Percentiles rank a stretch among this genome's conserved stretches.
phyloP scores from a whole-genome alignment of 345 rosid genomes.

The Stellera chamaejasme region DNA sequence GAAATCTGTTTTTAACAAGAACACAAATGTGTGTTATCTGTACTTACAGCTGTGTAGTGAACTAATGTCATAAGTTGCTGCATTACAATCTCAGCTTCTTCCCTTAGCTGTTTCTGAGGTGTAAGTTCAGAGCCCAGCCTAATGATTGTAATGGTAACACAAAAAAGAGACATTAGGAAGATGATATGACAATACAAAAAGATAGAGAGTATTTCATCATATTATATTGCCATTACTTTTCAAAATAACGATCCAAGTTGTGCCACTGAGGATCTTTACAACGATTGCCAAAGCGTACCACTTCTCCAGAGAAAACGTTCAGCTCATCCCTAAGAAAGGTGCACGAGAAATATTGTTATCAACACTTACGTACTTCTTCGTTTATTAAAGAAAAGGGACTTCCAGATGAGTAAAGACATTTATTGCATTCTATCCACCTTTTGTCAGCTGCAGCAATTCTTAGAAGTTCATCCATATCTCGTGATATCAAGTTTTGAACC shows the following conservation, averaged over 20 bases:
- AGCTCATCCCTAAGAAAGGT: slow-evolving; percentile 69
- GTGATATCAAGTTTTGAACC: slow-evolving; percentile 73
- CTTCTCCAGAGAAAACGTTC: slow-evolving; percentile 84
- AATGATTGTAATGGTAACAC: slow-evolving; percentile 20
- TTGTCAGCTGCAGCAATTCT: slow-evolving; percentile 85
- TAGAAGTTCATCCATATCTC: slow-evolving; percentile 73
- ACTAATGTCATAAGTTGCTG: slow-evolving; percentile 69
- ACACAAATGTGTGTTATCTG: background rate
- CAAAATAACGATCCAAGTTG: slow-evolving; percentile 87
- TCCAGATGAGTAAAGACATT: background rate
- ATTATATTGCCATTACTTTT: slow-evolving; percentile 42
- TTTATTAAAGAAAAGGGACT: background rate
- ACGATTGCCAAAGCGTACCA: slow-evolving; percentile 95
- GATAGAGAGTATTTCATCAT: background rate
- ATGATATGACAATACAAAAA: background rate
- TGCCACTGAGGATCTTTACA: slow-evolving; percentile 99
- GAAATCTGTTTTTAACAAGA: background rate
- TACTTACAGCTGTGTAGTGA: slow-evolving; percentile 86
- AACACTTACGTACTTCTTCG: background rate
- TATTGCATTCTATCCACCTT: slow-evolving; percentile 34
- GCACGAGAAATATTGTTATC: background rate
- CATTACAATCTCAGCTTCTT: slow-evolving; percentile 67
- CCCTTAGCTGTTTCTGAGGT: slow-evolving; percentile 67
- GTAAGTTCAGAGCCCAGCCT: slow-evolving; percentile 80
- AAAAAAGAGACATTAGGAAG: slow-evolving; percentile 15